Percentiles rank a stretch among this genome's conserved stretches.
These are phyloP conservation scores for Malus hybrid DNA, from an alignment of 331 rosid species.

Conservation along the genomic window DNA sequence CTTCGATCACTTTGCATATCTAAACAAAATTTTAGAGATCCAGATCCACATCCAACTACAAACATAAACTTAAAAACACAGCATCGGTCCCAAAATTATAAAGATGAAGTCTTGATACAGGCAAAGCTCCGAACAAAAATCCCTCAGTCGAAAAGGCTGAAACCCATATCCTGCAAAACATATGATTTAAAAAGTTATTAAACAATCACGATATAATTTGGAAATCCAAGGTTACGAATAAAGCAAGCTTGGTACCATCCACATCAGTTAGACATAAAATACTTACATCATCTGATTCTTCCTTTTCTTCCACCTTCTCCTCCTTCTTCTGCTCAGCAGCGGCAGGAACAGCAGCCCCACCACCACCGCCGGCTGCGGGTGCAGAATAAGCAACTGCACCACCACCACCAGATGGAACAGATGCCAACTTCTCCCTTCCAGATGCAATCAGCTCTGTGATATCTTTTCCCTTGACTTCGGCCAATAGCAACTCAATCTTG, in stretches of 20 bases:
- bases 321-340: constrained; percentile 69
- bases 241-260: too few species aligned
- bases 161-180: constrained; percentile 65
- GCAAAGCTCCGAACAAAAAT: neutral
- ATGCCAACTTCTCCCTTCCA: constrained; percentile 66
- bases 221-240: too few species aligned
- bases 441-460: constrained; percentile 59
- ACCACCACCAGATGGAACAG: constrained; percentile 59
- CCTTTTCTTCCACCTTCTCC: constrained; percentile 79
- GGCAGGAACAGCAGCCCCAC: constrained; percentile 36
- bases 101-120: neutral
- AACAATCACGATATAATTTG: neutral
- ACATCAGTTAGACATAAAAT: neutral
- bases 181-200: neutral
- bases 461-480: constrained; percentile 59
- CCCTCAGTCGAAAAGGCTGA: constrained; percentile 57
- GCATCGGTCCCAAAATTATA: neutral
- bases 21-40: neutral
- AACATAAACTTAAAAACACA: neutral
- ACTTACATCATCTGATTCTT: constrained; percentile 79
- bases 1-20: neutral
- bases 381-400: constrained; percentile 52
- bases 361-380: constrained; percentile 31
- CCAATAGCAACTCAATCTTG: constrained; percentile 41
- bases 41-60: neutral